Conservation (phyloP, 163 green algal species). For the Coccomyxa subellipsoidea region DNA sequence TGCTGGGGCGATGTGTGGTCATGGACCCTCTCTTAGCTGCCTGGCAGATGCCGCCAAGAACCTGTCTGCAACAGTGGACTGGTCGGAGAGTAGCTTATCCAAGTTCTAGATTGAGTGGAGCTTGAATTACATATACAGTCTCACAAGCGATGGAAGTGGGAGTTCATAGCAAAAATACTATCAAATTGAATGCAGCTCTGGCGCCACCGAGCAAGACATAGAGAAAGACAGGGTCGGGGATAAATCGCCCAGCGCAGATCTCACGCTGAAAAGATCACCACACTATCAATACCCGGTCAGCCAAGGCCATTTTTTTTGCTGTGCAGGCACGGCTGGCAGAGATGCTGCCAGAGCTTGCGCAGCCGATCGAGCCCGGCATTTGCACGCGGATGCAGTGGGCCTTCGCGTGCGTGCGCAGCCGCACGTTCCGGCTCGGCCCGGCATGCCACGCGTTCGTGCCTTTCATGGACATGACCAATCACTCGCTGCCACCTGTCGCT, state of each 20-base stretch:
- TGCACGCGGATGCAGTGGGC: background rate
- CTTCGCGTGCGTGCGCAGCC: conserved; percentile 1
- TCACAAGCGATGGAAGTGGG: no score
- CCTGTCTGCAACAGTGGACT: background rate
- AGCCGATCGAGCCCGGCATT: no score
- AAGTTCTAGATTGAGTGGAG: no score
- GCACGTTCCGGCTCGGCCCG: background rate
- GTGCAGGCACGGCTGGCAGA: background rate
- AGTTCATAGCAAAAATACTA: no score
- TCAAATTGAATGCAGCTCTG: no score
- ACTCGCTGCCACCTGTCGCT: background rate
- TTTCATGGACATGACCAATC: conserved; percentile 2
- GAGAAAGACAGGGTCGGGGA: no score
- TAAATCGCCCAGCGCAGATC: no score
- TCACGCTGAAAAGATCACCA: background rate
- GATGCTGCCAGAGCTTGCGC: background rate
- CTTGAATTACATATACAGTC: no score
- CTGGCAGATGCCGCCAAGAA: background rate
- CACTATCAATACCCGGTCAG: no score
- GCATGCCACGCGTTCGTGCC: background rate
- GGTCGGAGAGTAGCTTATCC: background rate
- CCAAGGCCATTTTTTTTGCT: no score
- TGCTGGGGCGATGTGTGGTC: background rate
- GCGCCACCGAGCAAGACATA: no score
- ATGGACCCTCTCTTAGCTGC: background rate